phyloP scores from a whole-genome alignment of 2,329 filamentous ascomycete genomes.

The Pseudogymnoascus sp. region DNA sequence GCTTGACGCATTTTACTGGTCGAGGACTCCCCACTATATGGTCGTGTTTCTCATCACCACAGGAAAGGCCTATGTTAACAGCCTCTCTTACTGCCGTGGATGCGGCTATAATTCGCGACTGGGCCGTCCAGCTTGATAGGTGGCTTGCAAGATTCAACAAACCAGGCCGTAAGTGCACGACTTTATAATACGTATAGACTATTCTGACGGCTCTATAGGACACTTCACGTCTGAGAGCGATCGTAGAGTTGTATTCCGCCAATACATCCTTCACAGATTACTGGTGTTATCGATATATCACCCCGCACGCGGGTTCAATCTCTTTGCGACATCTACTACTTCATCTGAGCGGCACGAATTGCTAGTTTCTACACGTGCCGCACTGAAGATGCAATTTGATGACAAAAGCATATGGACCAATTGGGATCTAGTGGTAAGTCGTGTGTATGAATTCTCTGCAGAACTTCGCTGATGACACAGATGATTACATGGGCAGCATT shows the following conservation, averaged over 20 bases:
- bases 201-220: constrained; percentile 9
- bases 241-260: constrained; percentile 32
- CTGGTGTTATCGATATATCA: constrained; percentile 39
- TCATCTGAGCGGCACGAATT: constrained; percentile 35
- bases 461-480: not conserved
- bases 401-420: constrained; percentile 38
- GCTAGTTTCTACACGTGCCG: constrained; percentile 34
- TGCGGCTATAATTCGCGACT: constrained; percentile 36
- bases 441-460: not conserved
- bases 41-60: constrained; percentile 32
- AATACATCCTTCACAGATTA: constrained; percentile 36
- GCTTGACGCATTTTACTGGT: constrained; percentile 36
- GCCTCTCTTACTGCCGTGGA: constrained; percentile 33
- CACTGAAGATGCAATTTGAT: constrained; percentile 34
- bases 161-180: constrained; percentile 1
- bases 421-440: constrained; percentile 33
- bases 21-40: constrained; percentile 37
- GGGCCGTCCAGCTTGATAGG: constrained; percentile 35
- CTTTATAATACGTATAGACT: not conserved
- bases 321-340: constrained; percentile 33
- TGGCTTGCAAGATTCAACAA: constrained; percentile 36
- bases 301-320: constrained; percentile 33
- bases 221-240: constrained; percentile 29
- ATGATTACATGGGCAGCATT: constrained; percentile 40
- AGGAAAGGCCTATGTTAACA: constrained; percentile 17